These are phyloP conservation scores for Saccharomyces uvarum DNA, from an alignment of 1,139 yeast species.

Conservation along the genomic window DNA sequence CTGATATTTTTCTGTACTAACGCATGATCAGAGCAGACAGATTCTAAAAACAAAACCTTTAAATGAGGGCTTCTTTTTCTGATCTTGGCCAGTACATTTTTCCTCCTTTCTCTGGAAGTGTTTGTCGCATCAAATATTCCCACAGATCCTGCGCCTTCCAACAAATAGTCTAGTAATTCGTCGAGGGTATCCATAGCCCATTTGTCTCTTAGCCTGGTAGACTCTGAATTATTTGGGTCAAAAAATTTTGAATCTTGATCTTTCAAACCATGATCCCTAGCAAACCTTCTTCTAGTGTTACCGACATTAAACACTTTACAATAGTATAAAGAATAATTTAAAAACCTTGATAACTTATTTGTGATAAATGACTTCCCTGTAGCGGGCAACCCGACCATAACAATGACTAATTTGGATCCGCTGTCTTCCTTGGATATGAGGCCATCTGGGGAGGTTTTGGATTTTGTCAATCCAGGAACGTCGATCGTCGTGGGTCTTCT, in stretches of 20 bases:
- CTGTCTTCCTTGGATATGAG: conserved; percentile 60
- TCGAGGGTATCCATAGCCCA: conserved; percentile 97
- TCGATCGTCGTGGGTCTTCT: conserved; percentile 70
- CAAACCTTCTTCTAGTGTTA: conserved; percentile 75
- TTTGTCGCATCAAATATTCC: conserved; percentile 96
- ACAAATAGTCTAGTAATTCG: conserved; percentile 69
- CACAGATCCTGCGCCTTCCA: conserved; percentile 78
- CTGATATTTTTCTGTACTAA: conserved; percentile 77
- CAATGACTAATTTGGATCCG: conserved; percentile 80
- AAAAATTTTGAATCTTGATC: conserved; percentile 76
- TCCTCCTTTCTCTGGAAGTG: conserved; percentile 69
- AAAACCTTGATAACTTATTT: conserved; percentile 75
- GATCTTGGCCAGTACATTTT: conserved; percentile 60
- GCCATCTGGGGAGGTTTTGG: conserved; percentile 79
- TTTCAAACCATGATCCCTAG: conserved; percentile 30
- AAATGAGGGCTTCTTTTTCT: conserved; percentile 58
- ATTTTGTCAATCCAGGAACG: conserved; percentile 86
- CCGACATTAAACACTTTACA: conserved; percentile 91
- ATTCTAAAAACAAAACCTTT: conserved; percentile 77
- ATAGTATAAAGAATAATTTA: conserved; percentile 89
- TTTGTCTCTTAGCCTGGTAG: conserved; percentile 66
- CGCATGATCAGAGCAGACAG: conserved; percentile 72
- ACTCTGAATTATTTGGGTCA: conserved; percentile 65
- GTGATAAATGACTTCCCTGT: conserved; percentile 90
- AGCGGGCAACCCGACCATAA: conserved; percentile 92